Evolutionary conservation across 805 yeast genomes (phyloP), one percentile per base, ranked within the genome.

Genomic region (Yarrowia porcina): DNA sequence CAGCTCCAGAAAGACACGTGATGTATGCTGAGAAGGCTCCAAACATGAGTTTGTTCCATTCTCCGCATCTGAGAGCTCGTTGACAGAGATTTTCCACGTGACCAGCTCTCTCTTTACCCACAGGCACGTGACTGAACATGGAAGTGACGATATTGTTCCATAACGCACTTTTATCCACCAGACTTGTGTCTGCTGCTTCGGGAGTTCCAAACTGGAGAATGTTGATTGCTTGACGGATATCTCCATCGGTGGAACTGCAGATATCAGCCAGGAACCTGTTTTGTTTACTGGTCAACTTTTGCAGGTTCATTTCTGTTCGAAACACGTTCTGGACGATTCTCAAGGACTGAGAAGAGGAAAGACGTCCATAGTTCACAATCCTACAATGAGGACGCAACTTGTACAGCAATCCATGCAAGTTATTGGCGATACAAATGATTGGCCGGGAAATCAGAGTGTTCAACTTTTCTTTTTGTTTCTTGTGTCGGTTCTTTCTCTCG

Each of bases 361-460:
- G 86, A 63, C 83, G 84, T 64, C 78, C 80, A 69, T 91, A 88
- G 7, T 82, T 72, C 1, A 93, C 78, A 7, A 89, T 78, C 69
- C 93, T 97, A 66, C 93, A 84, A 64, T 80, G 75, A 0, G 87
- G 87, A 65, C 93, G 83, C 65, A 93, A 76, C 63, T 83, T 84
- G 60, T 90, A 96, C 74, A 93, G 77, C 1, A 89, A 83, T 2
- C 85, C 82, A 0, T 89, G 91, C 1, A 89, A 79, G 70, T 94
- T 96, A 70, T 93, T 94, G 72, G 97, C 96, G 63, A 94, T 83
- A 42, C 96, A 92, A 61, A 93, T 89, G 18, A 94, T 90, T 1
- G 98, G 98, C 67, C 98, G 80, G 68, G 80, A 77, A 44, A 94
- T 72, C 5, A 85, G 74, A 35, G 75, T 76, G 68, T 38, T 72